These are phyloP conservation scores for Didymella exigua DNA, from an alignment of 2,329 filamentous ascomycete genomes.

Conservation along the genomic window DNA sequence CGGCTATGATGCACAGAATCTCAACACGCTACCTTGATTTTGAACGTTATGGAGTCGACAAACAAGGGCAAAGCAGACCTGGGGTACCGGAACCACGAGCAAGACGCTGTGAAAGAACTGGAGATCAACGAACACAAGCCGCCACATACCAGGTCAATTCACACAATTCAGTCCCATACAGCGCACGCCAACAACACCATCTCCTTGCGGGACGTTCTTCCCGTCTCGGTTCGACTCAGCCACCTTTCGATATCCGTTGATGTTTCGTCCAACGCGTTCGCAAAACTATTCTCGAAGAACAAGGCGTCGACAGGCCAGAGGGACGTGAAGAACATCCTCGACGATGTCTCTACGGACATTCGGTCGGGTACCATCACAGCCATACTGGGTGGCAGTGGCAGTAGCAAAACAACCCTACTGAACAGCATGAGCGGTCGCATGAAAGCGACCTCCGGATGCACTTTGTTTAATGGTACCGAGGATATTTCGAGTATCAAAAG, in stretches of 20 bases:
- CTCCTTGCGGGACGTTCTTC: slow-evolving; percentile 58
- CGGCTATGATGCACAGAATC: too few relatives aligned
- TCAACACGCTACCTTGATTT: slow-evolving; percentile 14
- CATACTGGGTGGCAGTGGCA: slow-evolving; percentile 76
- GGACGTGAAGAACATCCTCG: slow-evolving; percentile 60
- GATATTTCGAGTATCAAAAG: slow-evolving; percentile 60
- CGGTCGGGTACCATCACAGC: slow-evolving; percentile 71
- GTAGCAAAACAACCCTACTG: slow-evolving; percentile 65
- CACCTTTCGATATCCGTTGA: slow-evolving; percentile 63
- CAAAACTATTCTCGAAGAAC: slow-evolving; percentile 35
- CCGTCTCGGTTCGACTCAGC: slow-evolving; percentile 61
- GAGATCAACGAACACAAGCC: slow-evolving; percentile 17
- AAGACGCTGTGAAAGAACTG: slow-evolving; percentile 5
- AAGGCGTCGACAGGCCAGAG: slow-evolving; percentile 26
- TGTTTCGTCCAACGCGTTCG: slow-evolving; percentile 55
- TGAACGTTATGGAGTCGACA: slow-evolving; percentile 21
- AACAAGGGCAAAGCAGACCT: slow-evolving; percentile 17
- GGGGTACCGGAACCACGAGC: slow-evolving; percentile 1
- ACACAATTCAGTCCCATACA: slow-evolving; percentile 23
- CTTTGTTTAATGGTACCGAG: slow-evolving; percentile 65
- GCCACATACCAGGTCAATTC: slow-evolving; percentile 16
- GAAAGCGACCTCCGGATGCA: slow-evolving; percentile 58
- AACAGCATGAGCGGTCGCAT: slow-evolving; percentile 75
- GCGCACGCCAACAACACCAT: slow-evolving; percentile 40
- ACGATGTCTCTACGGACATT: slow-evolving; percentile 68